Base-by-base conservation (phyloP, 2,329 filamentous ascomycete genomes). In the Pseudonectria foliicola region DNA sequence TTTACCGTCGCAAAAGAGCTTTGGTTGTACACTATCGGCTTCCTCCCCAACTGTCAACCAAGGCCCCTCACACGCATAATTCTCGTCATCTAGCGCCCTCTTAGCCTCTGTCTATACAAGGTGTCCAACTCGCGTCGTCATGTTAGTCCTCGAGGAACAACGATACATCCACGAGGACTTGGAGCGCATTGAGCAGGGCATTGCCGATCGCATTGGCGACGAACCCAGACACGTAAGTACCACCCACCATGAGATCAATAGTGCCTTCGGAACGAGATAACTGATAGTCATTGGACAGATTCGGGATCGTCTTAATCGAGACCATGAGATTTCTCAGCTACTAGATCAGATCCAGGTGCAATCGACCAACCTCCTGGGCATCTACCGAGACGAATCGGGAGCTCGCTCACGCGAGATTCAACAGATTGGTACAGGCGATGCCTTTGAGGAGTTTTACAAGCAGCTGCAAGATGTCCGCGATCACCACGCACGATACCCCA, bases 131-230 rank as follows among this genome's bases (percentile, higher is more conserved):
- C 10, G 6, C 29, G 21, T 28, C 47, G 64, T 29, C 6, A 81
- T 95, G 88, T 68, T 94, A 80, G 68, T 94, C 49, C 67, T 95
- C 45, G 93, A 98, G 70, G 89, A 96, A 52, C 84, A 96, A 65
- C 78, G 92, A 52, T 88, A 86, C 54, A 77, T 95, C 52, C 89
- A 95, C 53, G 92, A 98, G 75, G 92, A 98, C 64, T 69, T 98
- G 33, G 92, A 98, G 72, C 82, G 92, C 45, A 75, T 98, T 40
- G 92, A 98, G 65, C 87, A 95, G 61, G 92, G 85, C 35, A 83
- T 95, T 53, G 83, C 86, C 35, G 89, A 96, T 65, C 84, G 89
- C 54, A 77, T 93, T 41, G 73, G 80, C 43, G 87, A 95, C 48
- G 88, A 96, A 46, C 89, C 90, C 29, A 85, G 83, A 63, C 84